phyloP scores from a whole-genome alignment of 2,329 filamentous ascomycete genomes.

The Aureobasidium sp. region DNA sequence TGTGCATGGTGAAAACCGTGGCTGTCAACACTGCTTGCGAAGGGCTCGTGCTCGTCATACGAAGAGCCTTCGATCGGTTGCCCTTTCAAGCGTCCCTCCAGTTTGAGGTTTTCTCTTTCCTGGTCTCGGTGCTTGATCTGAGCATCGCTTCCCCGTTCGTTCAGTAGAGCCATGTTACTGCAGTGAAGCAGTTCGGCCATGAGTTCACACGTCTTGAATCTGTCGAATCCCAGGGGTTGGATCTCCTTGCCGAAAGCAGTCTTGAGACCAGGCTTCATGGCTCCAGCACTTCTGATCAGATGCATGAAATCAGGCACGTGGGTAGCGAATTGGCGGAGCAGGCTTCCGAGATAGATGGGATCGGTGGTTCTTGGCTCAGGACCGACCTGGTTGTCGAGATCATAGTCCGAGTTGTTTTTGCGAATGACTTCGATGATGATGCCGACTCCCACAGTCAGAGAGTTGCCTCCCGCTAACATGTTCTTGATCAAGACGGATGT shows the following conservation, averaged over 20 bases:
- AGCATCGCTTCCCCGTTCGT: conserved; percentile 83
- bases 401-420: conserved; percentile 99
- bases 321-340: conserved; percentile 81
- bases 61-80: conserved; percentile 45
- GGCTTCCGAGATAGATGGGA: conserved; percentile 88
- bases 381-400: conserved; percentile 80
- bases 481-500: conserved; percentile 78
- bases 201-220: conserved; percentile 97
- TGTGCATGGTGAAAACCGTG: conserved; percentile 46
- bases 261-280: conserved; percentile 66
- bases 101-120: conserved; percentile 72
- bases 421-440: conserved; percentile 98
- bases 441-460: conserved; percentile 89
- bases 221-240: conserved; percentile 90
- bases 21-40: conserved; percentile 46
- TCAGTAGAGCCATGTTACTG: conserved; percentile 95
- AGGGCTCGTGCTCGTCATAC: conserved; percentile 50
- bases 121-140: conserved; percentile 72
- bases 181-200: conserved; percentile 98
- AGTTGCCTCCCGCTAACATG: conserved; percentile 91
- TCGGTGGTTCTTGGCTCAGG: conserved; percentile 77
- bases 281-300: conserved; percentile 71
- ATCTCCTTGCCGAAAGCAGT: conserved; percentile 88
- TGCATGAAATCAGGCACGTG: conserved; percentile 93
- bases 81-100: conserved; percentile 64